Evolutionary conservation across 164 flowering plant species (phyloP).

Genomic region (Cinnamomum chago): DNA sequence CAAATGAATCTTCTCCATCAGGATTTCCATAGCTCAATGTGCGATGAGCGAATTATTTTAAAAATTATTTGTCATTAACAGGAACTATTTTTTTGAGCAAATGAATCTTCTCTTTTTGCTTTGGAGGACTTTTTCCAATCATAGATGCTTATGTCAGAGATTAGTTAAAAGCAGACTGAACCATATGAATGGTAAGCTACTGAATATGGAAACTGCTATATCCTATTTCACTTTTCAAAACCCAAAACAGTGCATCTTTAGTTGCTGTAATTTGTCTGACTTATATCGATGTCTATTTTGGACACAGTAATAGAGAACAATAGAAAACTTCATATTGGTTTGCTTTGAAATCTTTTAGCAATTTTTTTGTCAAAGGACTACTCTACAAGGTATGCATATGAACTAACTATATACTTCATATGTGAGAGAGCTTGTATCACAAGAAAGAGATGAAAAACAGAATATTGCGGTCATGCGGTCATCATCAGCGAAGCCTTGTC

Average conservation of each 20-base stretch:
- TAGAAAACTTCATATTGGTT: too few relatives aligned
- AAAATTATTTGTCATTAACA: neutral
- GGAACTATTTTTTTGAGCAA: neutral
- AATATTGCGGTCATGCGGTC: too few relatives aligned
- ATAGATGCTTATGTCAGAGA: neutral
- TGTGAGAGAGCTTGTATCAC: too few relatives aligned
- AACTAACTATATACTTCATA: too few relatives aligned
- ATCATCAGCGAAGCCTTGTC: too few relatives aligned
- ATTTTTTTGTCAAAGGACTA: too few relatives aligned
- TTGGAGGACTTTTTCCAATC: neutral
- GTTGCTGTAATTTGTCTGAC: too few relatives aligned
- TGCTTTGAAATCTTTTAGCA: too few relatives aligned
- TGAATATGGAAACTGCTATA: neutral
- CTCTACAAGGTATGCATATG: too few relatives aligned
- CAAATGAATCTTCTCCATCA: slow-evolving; percentile 27
- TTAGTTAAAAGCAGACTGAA: neutral
- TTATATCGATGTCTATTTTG: too few relatives aligned
- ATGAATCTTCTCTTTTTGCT: neutral
- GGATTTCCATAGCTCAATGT: slow-evolving; percentile 15
- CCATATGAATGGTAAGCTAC: neutral
- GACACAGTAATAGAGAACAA: too few relatives aligned
- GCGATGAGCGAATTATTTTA: neutral
- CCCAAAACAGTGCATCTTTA: neutral
- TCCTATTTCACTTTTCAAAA: neutral
- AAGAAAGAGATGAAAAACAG: too few relatives aligned